These are phyloP conservation scores for Trichoderma atrobrunneum DNA, from an alignment of 2,329 filamentous ascomycete genomes.

Conservation along the genomic window DNA sequence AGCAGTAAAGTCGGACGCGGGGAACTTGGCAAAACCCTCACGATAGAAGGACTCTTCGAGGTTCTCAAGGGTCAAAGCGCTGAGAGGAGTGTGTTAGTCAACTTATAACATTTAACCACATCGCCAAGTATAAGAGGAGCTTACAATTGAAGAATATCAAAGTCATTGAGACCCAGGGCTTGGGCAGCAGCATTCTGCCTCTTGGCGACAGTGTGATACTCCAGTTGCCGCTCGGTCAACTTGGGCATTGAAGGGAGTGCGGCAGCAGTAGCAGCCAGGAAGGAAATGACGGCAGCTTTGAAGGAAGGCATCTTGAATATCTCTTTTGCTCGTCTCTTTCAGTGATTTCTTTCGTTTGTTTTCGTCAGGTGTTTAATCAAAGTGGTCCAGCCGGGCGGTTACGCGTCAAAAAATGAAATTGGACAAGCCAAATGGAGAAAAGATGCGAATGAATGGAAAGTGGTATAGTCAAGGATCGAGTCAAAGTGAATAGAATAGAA, in stretches of 20 bases:
- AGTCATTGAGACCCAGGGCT: conserved; percentile 47
- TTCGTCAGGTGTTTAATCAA: neutral
- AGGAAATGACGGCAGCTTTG: conserved; percentile 44
- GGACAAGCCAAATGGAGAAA: neutral
- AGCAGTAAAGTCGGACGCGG: conserved; percentile 61
- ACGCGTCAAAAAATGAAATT: neutral
- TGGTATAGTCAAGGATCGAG: neutral
- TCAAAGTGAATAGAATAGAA: conserved; percentile 16
- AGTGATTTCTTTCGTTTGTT: neutral
- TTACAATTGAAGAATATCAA: conserved; percentile 60
- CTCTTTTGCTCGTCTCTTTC: conserved; percentile 22
- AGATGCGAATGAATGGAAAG: conserved; percentile 5
- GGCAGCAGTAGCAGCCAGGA: conserved; percentile 44
- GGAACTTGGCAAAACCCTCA: conserved; percentile 66
- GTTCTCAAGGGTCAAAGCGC: conserved; percentile 69
- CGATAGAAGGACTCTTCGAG: conserved; percentile 72
- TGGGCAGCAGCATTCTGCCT: conserved; percentile 50
- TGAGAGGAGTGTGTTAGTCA: conserved; percentile 15
- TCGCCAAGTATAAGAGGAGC: conserved; percentile 25
- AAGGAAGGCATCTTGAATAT: conserved; percentile 34
- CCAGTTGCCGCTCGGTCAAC: conserved; percentile 44
- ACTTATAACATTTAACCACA: neutral
- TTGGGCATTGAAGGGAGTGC: conserved; percentile 46
- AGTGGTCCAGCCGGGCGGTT: conserved; percentile 14
- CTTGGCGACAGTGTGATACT: conserved; percentile 47